These are phyloP conservation scores for Leccinellum rugosiceps DNA, from an alignment of 768 basidiomycete species.

Conservation along the genomic window DNA sequence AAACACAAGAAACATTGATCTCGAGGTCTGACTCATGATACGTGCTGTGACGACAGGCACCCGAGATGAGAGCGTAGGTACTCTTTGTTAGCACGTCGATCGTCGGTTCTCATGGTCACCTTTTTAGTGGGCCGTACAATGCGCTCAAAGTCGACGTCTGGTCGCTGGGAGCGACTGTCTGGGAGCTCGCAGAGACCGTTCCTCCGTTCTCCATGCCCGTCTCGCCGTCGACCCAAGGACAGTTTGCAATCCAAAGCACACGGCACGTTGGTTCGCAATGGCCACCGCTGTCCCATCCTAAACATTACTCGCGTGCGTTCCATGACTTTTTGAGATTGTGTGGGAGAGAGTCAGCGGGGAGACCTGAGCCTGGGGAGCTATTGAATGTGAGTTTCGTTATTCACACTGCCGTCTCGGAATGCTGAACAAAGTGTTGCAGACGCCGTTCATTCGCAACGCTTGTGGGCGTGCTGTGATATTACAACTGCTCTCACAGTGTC, in stretches of 20 bases:
- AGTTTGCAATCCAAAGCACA: slow-evolving; percentile 40
- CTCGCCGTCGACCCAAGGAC: slow-evolving; percentile 15
- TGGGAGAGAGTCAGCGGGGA: slow-evolving; percentile 52
- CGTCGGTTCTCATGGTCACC: slow-evolving; percentile 7
- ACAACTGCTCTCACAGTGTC: slow-evolving; percentile 64
- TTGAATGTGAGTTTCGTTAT: slow-evolving; percentile 46
- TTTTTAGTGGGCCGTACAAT: slow-evolving; percentile 60
- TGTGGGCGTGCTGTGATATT: slow-evolving; percentile 67
- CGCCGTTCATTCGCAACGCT: slow-evolving; percentile 61
- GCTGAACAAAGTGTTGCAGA: slow-evolving; percentile 35
- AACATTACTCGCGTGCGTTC: slow-evolving; percentile 62
- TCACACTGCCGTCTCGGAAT: background rate
- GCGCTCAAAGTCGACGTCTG: slow-evolving; percentile 74
- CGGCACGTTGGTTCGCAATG: slow-evolving; percentile 52
- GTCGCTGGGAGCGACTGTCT: slow-evolving; percentile 80
- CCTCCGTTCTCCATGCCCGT: slow-evolving; percentile 62
- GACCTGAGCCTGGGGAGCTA: slow-evolving; percentile 57
- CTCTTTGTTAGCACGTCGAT: too few relatives aligned
- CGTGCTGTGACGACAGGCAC: slow-evolving; percentile 42
- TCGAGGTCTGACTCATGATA: background rate
- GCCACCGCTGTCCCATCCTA: slow-evolving; percentile 59
- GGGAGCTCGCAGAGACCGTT: slow-evolving; percentile 75
- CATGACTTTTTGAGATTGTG: slow-evolving; percentile 71
- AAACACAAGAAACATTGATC: background rate
- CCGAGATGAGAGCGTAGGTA: slow-evolving; percentile 70